Percentiles rank a stretch among this genome's conserved stretches.
Conservation (phyloP, 2,329 filamentous ascomycete genomes). For the Epichloe amarillans region DNA sequence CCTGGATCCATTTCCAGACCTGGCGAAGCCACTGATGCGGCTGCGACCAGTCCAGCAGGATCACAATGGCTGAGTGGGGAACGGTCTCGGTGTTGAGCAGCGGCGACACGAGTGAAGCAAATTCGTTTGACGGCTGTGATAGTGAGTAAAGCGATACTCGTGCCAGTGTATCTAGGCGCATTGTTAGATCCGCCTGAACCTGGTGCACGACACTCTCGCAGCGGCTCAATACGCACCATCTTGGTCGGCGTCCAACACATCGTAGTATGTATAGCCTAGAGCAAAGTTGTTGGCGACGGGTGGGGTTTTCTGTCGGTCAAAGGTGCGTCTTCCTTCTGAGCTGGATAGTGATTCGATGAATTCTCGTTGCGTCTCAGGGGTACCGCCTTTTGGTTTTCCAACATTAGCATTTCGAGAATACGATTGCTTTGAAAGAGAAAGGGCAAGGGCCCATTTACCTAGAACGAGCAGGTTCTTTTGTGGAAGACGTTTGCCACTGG, state of each 20-base stretch:
- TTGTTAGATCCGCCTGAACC: conserved; percentile 10
- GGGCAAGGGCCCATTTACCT: conserved; percentile 33
- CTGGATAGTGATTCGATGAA: conserved; percentile 57
- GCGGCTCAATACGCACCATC: conserved; percentile 51
- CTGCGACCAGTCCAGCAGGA: conserved; percentile 90
- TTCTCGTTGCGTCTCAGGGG: conserved; percentile 69
- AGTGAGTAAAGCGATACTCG: conserved; percentile 82
- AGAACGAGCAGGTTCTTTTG: conserved; percentile 85
- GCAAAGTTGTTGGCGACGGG: conserved; percentile 87
- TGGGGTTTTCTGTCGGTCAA: conserved; percentile 49
- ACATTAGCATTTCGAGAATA: background rate
- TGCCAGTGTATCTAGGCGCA: conserved; percentile 65
- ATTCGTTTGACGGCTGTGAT: conserved; percentile 70
- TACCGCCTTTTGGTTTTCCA: conserved; percentile 46
- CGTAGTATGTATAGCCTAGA: conserved; percentile 87
- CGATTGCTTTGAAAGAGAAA: background rate
- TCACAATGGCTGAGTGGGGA: conserved; percentile 73
- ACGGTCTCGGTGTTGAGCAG: conserved; percentile 75
- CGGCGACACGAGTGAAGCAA: conserved; percentile 69
- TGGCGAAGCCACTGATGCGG: conserved; percentile 88
- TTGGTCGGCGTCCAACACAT: conserved; percentile 85
- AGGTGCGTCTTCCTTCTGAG: conserved; percentile 37
- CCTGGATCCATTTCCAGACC: conserved; percentile 75
- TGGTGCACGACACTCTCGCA: background rate
- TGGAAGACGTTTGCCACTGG: conserved; percentile 76